These are phyloP conservation scores for Psilocybe cyanescens DNA, from an alignment of 768 basidiomycete species.

Conservation along the genomic window DNA sequence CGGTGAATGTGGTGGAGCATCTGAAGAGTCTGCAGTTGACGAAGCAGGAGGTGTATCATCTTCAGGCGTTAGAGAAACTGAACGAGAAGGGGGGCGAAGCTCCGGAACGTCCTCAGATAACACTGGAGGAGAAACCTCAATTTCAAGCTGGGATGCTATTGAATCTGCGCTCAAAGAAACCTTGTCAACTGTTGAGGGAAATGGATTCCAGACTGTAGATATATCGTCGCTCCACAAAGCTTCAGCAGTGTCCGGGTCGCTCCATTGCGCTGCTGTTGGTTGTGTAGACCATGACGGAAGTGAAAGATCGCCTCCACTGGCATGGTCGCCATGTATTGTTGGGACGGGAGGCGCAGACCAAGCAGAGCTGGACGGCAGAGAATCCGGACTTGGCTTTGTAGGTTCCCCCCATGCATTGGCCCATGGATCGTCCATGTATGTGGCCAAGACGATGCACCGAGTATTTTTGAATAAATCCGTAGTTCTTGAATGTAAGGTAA, in stretches of 20 bases:
- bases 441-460: not conserved
- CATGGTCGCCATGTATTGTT: conserved; percentile 39
- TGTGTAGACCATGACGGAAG: conserved; percentile 61
- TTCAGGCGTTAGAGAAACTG: not conserved
- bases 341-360: conserved; percentile 29
- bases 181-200: conserved; percentile 44
- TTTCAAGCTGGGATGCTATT: conserved; percentile 11
- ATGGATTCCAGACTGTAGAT: conserved; percentile 34
- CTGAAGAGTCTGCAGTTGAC: not conserved
- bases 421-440: conserved; percentile 76
- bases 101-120: not conserved
- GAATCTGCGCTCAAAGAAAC: conserved; percentile 37
- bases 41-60: not conserved
- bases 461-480: not conserved
- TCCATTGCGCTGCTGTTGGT: conserved; percentile 45
- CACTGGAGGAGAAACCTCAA: conserved; percentile 3
- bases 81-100: not conserved
- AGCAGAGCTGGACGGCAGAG: conserved; percentile 4
- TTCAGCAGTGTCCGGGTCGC: conserved; percentile 43
- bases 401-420: conserved; percentile 70
- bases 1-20: not conserved
- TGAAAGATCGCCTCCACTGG: conserved; percentile 51
- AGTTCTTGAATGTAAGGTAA: not conserved
- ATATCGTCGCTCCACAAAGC: conserved; percentile 43
- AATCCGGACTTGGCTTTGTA: conserved; percentile 27